A percentile compares a stretch with the other conserved stretches of the same genome.
phyloP scores from a whole-genome alignment of 768 basidiomycete genomes.

The Podaxis rugospora region DNA sequence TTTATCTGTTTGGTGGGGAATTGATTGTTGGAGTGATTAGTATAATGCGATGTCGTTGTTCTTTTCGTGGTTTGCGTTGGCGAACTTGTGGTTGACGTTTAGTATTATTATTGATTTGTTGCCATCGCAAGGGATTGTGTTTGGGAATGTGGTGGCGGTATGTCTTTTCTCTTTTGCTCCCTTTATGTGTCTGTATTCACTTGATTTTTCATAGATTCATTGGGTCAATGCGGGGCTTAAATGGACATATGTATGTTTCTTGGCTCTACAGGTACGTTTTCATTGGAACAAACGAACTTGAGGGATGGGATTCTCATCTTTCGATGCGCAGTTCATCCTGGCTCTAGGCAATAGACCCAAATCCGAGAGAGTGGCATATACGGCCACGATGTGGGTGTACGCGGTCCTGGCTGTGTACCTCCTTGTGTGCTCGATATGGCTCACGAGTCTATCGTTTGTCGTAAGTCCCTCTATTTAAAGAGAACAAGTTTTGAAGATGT shows the following conservation, averaged over 20 bases:
- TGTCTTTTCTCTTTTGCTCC: neutral
- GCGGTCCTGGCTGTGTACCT: slow-evolving; percentile 82
- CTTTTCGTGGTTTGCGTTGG: slow-evolving; percentile 92
- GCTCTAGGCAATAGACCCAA: slow-evolving; percentile 80
- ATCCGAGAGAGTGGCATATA: slow-evolving; percentile 74
- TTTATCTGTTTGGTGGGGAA: too few species aligned
- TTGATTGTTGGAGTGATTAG: slow-evolving; percentile 17
- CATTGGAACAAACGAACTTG: neutral
- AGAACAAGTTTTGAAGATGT: too few species aligned
- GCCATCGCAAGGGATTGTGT: slow-evolving; percentile 38
- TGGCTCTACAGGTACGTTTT: slow-evolving; percentile 45
- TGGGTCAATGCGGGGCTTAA: slow-evolving; percentile 81
- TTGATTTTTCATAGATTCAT: slow-evolving; percentile 52
- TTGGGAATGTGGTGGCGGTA: slow-evolving; percentile 40
- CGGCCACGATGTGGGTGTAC: slow-evolving; percentile 79
- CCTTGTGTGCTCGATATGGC: slow-evolving; percentile 78
- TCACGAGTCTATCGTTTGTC: slow-evolving; percentile 75
- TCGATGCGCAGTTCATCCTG: slow-evolving; percentile 44
- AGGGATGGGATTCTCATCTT: neutral
- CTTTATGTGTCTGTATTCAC: neutral
- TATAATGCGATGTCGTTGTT: slow-evolving; percentile 82
- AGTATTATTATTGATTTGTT: slow-evolving; percentile 91
- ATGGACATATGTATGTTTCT: slow-evolving; percentile 83
- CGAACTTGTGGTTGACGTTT: slow-evolving; percentile 92
- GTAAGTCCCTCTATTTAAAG: slow-evolving; percentile 31